These are phyloP conservation scores for Hemileccinum rubropunctum DNA, from an alignment of 768 basidiomycete species.

Conservation along the genomic window DNA sequence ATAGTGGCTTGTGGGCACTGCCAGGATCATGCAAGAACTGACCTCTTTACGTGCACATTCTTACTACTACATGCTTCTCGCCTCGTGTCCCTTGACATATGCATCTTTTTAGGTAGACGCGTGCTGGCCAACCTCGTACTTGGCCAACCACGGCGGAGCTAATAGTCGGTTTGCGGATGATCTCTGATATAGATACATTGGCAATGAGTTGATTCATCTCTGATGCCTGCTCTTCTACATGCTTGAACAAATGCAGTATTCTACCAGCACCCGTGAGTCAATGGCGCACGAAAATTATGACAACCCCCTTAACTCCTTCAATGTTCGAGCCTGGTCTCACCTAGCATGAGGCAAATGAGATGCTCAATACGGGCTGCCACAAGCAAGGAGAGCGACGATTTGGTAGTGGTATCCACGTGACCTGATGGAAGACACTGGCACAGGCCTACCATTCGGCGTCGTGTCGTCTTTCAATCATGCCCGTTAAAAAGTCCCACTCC, in stretches of 20 bases:
- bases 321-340: too few relatives aligned
- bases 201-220: conserved; percentile 9
- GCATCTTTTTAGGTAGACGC: conserved; percentile 20
- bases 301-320: too few relatives aligned
- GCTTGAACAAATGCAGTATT: conserved; percentile 14
- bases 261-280: conserved; percentile 1
- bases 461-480: conserved; percentile 24
- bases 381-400: too few relatives aligned
- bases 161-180: background rate
- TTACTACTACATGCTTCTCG: too few relatives aligned
- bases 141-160: conserved; percentile 17
- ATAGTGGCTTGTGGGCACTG: too few relatives aligned
- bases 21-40: background rate
- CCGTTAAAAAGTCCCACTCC: conserved; percentile 17
- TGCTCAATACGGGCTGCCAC: too few relatives aligned
- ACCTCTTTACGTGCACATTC: too few relatives aligned
- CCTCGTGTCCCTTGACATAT: conserved; percentile 3
- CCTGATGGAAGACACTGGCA: background rate
- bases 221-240: conserved; percentile 15
- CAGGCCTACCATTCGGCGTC: too few relatives aligned
- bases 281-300: background rate
- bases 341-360: too few relatives aligned
- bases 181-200: background rate
- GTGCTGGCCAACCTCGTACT: conserved; percentile 22
- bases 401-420: too few relatives aligned